These are phyloP conservation scores for Parastagonospora nodorum DNA, from an alignment of 2,329 filamentous ascomycete species.

Conservation along the genomic window DNA sequence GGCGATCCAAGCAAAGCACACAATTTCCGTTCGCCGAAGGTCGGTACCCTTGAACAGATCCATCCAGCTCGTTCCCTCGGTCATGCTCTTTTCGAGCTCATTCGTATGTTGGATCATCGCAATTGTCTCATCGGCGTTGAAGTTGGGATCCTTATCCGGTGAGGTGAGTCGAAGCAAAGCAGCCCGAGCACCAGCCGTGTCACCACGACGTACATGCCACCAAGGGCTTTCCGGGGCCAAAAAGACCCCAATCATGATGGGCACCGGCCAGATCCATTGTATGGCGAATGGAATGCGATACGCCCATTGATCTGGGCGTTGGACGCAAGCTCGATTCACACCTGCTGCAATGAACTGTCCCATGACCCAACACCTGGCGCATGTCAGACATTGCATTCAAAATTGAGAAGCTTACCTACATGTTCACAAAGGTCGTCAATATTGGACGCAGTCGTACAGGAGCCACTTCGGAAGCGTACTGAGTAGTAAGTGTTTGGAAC, in stretches of 20 bases:
- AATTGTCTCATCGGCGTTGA: slow-evolving; percentile 59
- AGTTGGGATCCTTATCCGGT: slow-evolving; percentile 62
- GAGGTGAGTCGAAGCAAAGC: slow-evolving; percentile 69
- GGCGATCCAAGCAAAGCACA: slow-evolving; percentile 55
- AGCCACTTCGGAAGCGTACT: slow-evolving; percentile 63
- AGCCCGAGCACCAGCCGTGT: slow-evolving; percentile 66
- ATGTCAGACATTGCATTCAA: background rate
- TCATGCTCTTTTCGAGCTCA: slow-evolving; percentile 74
- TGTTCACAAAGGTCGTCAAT: slow-evolving; percentile 68
- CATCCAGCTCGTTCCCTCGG: slow-evolving; percentile 69
- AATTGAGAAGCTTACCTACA: slow-evolving; percentile 35
- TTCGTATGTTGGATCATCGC: slow-evolving; percentile 91
- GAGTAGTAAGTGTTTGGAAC: slow-evolving; percentile 53
- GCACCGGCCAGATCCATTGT: slow-evolving; percentile 76
- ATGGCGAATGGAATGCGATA: slow-evolving; percentile 69
- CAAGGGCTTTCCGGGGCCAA: slow-evolving; percentile 73
- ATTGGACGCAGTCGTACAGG: slow-evolving; percentile 67
- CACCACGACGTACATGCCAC: slow-evolving; percentile 72
- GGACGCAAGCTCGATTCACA: slow-evolving; percentile 69
- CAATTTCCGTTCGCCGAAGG: slow-evolving; percentile 74
- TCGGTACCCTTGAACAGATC: slow-evolving; percentile 83
- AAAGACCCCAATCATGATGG: slow-evolving; percentile 66
- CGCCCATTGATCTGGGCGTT: slow-evolving; percentile 67
- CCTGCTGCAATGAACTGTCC: slow-evolving; percentile 73
- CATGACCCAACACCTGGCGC: slow-evolving; percentile 66